These are phyloP conservation scores for Wickerhamomyces bisporus DNA, from an alignment of 805 yeast genomes.

Conservation along the genomic window DNA sequence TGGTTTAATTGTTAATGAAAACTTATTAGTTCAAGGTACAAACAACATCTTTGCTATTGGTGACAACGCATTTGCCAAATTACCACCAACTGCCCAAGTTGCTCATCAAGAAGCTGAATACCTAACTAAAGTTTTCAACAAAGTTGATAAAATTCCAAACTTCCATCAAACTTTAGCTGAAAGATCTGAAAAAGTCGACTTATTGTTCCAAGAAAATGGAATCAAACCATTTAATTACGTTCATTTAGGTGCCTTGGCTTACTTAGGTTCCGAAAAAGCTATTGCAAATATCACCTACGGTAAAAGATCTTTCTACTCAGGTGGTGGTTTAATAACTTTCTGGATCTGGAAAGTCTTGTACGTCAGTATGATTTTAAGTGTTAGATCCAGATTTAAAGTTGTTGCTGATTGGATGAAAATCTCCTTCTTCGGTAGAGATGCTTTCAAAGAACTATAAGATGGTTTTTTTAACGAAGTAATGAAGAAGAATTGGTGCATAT, in stretches of 20 bases:
- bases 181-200: conserved; percentile 32
- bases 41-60: conserved; percentile 84
- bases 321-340: conserved; percentile 86
- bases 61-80: conserved; percentile 84
- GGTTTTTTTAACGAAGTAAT: background rate
- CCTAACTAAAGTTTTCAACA: conserved; percentile 68
- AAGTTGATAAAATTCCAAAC: conserved; percentile 35
- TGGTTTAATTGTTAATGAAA: conserved; percentile 78
- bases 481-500: background rate
- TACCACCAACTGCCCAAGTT: conserved; percentile 96
- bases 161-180: conserved; percentile 33
- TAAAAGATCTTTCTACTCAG: conserved; percentile 73
- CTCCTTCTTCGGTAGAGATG: conserved; percentile 86
- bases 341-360: conserved; percentile 92
- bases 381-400: conserved; percentile 83
- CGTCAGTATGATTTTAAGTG: conserved; percentile 82
- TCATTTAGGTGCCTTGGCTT: conserved; percentile 90
- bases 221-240: conserved; percentile 68
- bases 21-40: conserved; percentile 76
- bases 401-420: conserved; percentile 86
- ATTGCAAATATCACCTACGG: conserved; percentile 86
- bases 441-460: conserved; percentile 68
- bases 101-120: conserved; percentile 90
- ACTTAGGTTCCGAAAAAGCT: conserved; percentile 89
- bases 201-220: conserved; percentile 41